A percentile compares a stretch with the other conserved stretches of the same genome.
Evolutionary conservation across 768 basidiomycete species (phyloP).

Genomic region (Punctularia strigosozonata): DNA sequence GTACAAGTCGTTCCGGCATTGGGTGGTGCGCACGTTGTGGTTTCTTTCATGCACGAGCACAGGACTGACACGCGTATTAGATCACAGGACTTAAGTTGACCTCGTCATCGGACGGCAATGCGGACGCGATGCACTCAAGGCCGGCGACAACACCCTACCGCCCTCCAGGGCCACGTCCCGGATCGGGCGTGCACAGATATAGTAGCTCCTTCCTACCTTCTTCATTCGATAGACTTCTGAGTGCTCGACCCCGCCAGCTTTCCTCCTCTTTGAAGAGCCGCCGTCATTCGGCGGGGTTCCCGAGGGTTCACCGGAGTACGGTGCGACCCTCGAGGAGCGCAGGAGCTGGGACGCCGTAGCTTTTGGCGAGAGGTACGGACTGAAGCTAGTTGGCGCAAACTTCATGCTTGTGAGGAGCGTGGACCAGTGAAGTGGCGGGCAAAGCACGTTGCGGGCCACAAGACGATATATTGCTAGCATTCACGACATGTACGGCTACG

Average conservation of each 20-base stretch:
- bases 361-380: constrained; percentile 38
- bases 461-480: no score
- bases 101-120: constrained; percentile 20
- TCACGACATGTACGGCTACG: no score
- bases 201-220: constrained; percentile 21
- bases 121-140: constrained; percentile 28
- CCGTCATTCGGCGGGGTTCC: constrained; percentile 27
- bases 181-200: constrained; percentile 46
- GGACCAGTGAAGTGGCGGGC: no score
- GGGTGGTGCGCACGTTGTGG: constrained; percentile 13
- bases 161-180: constrained; percentile 42
- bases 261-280: constrained; percentile 54
- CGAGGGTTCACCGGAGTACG: constrained; percentile 31
- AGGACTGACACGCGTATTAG: constrained; percentile 9
- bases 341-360: constrained; percentile 41
- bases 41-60: constrained; percentile 11
- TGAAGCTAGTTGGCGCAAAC: constrained; percentile 49
- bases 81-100: constrained; percentile 22
- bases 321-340: constrained; percentile 30
- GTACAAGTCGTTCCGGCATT: constrained; percentile 18
- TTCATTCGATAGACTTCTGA: constrained; percentile 3
- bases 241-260: constrained; percentile 20
- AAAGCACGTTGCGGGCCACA: no score
- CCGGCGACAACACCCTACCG: constrained; percentile 42
- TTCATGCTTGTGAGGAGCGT: constrained; percentile 36